Base-by-base conservation (phyloP, 768 basidiomycete genomes). In the Leccinellum albellum region DNA sequence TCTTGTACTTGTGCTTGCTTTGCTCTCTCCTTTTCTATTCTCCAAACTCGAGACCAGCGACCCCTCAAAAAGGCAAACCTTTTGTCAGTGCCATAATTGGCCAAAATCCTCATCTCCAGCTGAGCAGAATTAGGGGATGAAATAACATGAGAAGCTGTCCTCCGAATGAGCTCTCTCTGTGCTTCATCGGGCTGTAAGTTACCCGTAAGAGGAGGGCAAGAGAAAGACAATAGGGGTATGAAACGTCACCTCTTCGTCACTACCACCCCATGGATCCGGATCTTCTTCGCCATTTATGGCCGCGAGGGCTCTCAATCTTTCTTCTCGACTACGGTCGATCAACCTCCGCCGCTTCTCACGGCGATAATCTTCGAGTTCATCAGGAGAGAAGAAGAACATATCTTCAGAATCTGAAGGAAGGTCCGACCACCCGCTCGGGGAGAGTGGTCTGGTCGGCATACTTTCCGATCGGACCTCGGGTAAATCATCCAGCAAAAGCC, bases 351-450 rank as follows among this genome's bases (percentile, higher is more conserved):
- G 84, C 69, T 93, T 91, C 37, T 85, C 82, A 23, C 83, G 79
- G 35, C 76, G 78, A 58, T 85, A 85, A 57, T 87, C 87, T 14
- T 85, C 84, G 3, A 78, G 73, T 61, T 94, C 92, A 6, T 78
- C 76, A 0, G 80, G 80, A 1, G 83, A 78, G 59, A 94, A 80
- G 73, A 89, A 90, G 72, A 93, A 95, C 0, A 82, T 87, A 62
- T 95, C 92, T 73, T 94, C 93, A 5, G 83, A 68, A 64, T 94
- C 92, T 0, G 92, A 93, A 5, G 91, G 87, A 3, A 94, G 79
- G 68, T 92, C 88, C 0, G 87, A 87, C 91, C 91, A 94, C 8
- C 88, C 89, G 3, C 78, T 73, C 3, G 83, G 81, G 0, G 85
- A 83, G 23, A 68, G 71, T 1, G 78, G 59, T 53, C 65, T 45